Evolutionary conservation across 2,329 filamentous ascomycete species (phyloP).

Genomic region (Davidsoniella eucalypti): DNA sequence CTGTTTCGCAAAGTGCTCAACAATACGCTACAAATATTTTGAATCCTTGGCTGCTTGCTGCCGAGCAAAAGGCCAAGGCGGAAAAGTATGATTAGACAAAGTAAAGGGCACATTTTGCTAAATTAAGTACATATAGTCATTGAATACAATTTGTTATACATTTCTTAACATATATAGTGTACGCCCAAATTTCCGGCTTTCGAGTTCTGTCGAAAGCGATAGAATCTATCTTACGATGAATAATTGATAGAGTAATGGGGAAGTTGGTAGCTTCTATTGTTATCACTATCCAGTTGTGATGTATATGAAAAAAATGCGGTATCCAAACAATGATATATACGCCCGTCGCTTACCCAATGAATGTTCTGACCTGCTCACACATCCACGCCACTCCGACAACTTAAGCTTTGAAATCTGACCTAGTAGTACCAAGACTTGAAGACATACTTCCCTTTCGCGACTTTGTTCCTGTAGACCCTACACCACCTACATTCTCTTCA

Average conservation of each 20-base stretch:
- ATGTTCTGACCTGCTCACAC: background rate
- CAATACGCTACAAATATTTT: constrained; percentile 33
- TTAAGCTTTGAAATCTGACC: constrained; percentile 3
- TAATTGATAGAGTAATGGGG: background rate
- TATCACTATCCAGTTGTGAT: background rate
- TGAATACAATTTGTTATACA: background rate
- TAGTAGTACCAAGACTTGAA: constrained; percentile 31
- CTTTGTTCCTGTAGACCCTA: constrained; percentile 14
- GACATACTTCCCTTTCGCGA: constrained; percentile 9
- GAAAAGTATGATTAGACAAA: background rate
- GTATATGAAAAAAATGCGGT: background rate
- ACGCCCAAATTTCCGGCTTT: background rate
- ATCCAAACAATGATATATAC: background rate
- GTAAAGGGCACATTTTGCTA: background rate
- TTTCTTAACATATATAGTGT: background rate
- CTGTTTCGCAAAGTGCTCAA: constrained; percentile 47
- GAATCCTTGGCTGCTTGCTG: constrained; percentile 13
- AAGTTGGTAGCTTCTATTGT: background rate
- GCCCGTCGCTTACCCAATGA: background rate
- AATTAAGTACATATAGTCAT: too few relatives aligned
- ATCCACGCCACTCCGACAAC: too few relatives aligned
- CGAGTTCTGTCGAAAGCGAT: background rate
- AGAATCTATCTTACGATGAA: background rate
- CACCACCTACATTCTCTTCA: constrained; percentile 29
- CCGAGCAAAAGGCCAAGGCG: constrained; percentile 8